Percentiles rank a stretch among this genome's conserved stretches.
phyloP scores from a whole-genome alignment of 352 stramenopile genomes.

The Pythium insidiosum region DNA sequence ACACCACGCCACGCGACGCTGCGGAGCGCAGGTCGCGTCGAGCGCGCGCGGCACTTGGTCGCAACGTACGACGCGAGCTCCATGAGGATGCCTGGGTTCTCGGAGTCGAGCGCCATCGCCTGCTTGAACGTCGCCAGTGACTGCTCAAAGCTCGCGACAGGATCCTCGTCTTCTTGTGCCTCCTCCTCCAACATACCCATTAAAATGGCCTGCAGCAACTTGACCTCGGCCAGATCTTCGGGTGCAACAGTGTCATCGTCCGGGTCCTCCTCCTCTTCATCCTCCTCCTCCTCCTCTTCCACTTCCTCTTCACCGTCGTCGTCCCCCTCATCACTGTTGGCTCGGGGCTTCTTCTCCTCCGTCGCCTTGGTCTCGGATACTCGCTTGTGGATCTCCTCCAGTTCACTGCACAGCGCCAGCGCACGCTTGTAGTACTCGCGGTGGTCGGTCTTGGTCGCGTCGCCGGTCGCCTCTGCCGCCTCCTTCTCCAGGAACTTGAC shows the following conservation, averaged over 20 bases:
- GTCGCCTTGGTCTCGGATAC: conserved; percentile 6
- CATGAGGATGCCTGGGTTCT: conserved; percentile 57
- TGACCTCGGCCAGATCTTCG: conserved; percentile 27
- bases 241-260: conserved; percentile 14
- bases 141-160: conserved; percentile 23
- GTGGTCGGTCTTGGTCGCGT: conserved; percentile 1
- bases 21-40: conserved; percentile 7
- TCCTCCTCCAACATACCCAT: conserved; percentile 30
- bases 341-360: not conserved
- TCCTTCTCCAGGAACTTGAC: conserved; percentile 40
- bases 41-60: conserved; percentile 22
- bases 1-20: conserved; percentile 24
- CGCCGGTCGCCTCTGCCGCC: not conserved
- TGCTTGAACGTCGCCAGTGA: conserved; percentile 51
- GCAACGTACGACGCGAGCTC: conserved; percentile 67
- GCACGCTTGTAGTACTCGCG: conserved; percentile 19
- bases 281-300: conserved; percentile 3
- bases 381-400: conserved; percentile 21
- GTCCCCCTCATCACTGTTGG: not conserved
- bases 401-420: conserved; percentile 17
- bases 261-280: conserved; percentile 16
- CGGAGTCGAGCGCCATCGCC: conserved; percentile 37
- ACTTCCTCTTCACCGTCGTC: not conserved
- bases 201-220: conserved; percentile 60
- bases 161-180: conserved; percentile 10